These are phyloP conservation scores for Diplodia seriata DNA, from an alignment of 2,329 filamentous ascomycete genomes.

Conservation along the genomic window DNA sequence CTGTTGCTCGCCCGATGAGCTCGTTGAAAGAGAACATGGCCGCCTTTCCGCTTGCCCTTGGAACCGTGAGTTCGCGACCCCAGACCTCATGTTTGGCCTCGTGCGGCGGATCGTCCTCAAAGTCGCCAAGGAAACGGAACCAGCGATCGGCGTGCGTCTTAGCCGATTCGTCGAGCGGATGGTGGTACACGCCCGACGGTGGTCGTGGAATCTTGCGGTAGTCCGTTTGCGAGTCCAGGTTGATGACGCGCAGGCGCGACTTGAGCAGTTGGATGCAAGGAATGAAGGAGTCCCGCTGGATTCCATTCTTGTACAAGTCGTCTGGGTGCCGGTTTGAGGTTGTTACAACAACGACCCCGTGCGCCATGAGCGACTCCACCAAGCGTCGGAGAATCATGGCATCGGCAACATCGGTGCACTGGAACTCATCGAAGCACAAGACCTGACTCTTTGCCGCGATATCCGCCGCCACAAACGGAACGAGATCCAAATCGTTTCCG, in stretches of 20 bases:
- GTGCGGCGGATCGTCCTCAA: slow-evolving; percentile 76
- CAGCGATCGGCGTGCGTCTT: slow-evolving; percentile 86
- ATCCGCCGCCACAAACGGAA: slow-evolving; percentile 93
- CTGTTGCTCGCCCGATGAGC: slow-evolving; percentile 85
- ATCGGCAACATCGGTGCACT: slow-evolving; percentile 97
- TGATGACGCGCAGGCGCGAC: slow-evolving; percentile 82
- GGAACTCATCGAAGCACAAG: slow-evolving; percentile 97
- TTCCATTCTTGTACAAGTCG: slow-evolving; percentile 97
- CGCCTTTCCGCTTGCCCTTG: slow-evolving; percentile 83
- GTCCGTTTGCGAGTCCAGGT: slow-evolving; percentile 92
- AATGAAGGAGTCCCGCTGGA: slow-evolving; percentile 93
- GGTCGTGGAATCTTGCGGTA: slow-evolving; percentile 97
- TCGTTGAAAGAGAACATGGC: slow-evolving; percentile 94
- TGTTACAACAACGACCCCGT: slow-evolving; percentile 95
- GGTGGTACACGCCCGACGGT: slow-evolving; percentile 91
- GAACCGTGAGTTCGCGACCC: slow-evolving; percentile 89
- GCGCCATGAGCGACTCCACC: slow-evolving; percentile 89
- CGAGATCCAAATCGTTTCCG: slow-evolving; percentile 86
- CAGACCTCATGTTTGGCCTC: slow-evolving; percentile 83
- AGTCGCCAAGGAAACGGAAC: slow-evolving; percentile 93
- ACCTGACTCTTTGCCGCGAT: slow-evolving; percentile 86
- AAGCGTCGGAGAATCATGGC: slow-evolving; percentile 95
- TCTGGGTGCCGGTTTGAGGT: slow-evolving; percentile 97
- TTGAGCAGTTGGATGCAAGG: slow-evolving; percentile 95
- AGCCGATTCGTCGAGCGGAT: slow-evolving; percentile 80